Conservation (phyloP, 2,329 filamentous ascomycete species). For the Calonectria pseudoturangicola region DNA sequence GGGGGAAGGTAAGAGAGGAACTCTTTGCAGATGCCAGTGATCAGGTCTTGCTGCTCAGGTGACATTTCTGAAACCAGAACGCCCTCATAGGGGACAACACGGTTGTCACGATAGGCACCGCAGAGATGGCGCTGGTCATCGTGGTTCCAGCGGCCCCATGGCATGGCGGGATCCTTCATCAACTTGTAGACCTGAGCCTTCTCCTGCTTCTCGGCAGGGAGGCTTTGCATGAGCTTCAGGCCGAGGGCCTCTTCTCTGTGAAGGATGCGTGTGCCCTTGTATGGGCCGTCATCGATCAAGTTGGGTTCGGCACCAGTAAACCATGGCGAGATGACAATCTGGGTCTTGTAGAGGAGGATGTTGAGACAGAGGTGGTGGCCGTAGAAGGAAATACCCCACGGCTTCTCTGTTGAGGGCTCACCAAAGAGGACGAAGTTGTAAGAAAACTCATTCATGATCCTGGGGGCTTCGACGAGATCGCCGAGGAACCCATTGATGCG, state of each 20-base stretch:
- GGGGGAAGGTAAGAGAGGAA: slow-evolving; percentile 82
- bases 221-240: slow-evolving; percentile 80
- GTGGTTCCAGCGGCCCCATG: slow-evolving; percentile 83
- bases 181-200: slow-evolving; percentile 74
- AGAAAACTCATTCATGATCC: slow-evolving; percentile 83
- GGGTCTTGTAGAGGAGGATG: slow-evolving; percentile 78
- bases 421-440: slow-evolving; percentile 87
- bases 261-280: slow-evolving; percentile 79
- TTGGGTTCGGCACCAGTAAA: slow-evolving; percentile 90
- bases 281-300: slow-evolving; percentile 78
- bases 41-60: slow-evolving; percentile 68
- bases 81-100: slow-evolving; percentile 84
- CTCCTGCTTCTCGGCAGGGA: slow-evolving; percentile 66
- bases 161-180: slow-evolving; percentile 80
- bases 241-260: slow-evolving; percentile 78
- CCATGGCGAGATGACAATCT: slow-evolving; percentile 82
- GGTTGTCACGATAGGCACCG: slow-evolving; percentile 86
- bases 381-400: slow-evolving; percentile 86
- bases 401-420: slow-evolving; percentile 70
- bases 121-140: slow-evolving; percentile 87
- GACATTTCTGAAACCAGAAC: slow-evolving; percentile 71
- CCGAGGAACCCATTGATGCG: slow-evolving; percentile 85
- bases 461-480: slow-evolving; percentile 76
- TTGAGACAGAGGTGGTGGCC: slow-evolving; percentile 87
- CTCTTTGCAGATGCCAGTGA: slow-evolving; percentile 76